Evolutionary conservation across 768 basidiomycete genomes (phyloP), one percentile per base, ranked within the genome.

Genomic region (Auricularia sp.): DNA sequence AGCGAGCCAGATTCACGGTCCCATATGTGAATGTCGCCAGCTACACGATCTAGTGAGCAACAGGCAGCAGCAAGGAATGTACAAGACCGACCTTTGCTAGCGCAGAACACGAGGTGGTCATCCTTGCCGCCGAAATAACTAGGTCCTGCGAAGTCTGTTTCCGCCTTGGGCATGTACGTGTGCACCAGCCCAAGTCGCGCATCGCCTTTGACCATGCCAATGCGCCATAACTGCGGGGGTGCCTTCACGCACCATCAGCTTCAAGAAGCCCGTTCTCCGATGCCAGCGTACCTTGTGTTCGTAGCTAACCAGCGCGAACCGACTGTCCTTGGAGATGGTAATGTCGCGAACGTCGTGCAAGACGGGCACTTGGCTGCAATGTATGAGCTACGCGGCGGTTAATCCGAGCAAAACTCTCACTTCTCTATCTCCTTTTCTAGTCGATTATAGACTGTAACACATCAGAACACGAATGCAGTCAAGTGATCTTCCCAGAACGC

Each of bases 291-390:
- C 87, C 79, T 86, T 85, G 69, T 87, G 83, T 70, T 90, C 87
- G 69, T 87, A 89, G 71, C 87, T 88, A 60, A 90, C 80, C 61
- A 91, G 72, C 21, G 85, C 88, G 7, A 85, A 77, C 5, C 83
- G 76, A 23, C 85, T 87, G 64, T 80, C 81, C 63, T 80, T 77
- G 58, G 86, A 82, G 35, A 89, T 72, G 0, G 86, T 87, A 44
- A 90, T 84, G 69, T 88, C 84, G 61, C 85, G 83, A 61, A 89
- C 86, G 65, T 89, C 86, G 68, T 88, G 85, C 2, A 90, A 75
- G 3, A 89, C 84, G 3, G 88, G 88, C 0, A 87, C 86, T 75
- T 85, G 84, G 71, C 88, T 90, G 53, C 69, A 18, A 69, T 59
- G 62, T 63, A 53, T 59, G 54, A 61, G 64, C 35, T 42, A 51